A percentile compares a stretch with the other conserved stretches of the same genome.
phyloP scores from a whole-genome alignment of 2,329 filamentous ascomycete genomes.

The Apiospora pterosperma region DNA sequence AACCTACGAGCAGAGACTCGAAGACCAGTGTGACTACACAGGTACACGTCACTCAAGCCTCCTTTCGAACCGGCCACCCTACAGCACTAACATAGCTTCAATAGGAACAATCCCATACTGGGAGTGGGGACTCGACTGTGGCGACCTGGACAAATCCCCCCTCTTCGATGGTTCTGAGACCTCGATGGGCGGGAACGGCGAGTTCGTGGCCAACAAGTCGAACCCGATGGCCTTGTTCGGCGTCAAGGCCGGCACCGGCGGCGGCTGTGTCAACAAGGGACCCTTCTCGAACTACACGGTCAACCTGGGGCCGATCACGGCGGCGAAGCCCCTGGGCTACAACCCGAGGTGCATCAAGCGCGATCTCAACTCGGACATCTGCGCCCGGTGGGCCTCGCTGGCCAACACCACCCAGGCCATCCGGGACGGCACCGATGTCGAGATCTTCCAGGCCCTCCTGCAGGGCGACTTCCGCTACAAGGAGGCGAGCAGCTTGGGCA shows the following conservation, averaged over 20 bases:
- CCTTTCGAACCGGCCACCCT: conserved; percentile 8
- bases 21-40: conserved; percentile 31
- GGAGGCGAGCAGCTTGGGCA: conserved; percentile 20
- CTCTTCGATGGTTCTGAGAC: conserved; percentile 43
- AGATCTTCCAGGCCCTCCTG: conserved; percentile 36
- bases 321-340: conserved; percentile 26
- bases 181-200: conserved; percentile 43
- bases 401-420: conserved; percentile 35
- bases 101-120: conserved; percentile 26
- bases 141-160: conserved; percentile 33
- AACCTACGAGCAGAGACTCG: conserved; percentile 31
- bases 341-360: conserved; percentile 41
- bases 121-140: conserved; percentile 37
- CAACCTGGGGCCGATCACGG: conserved; percentile 31
- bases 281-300: conserved; percentile 40
- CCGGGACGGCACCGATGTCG: conserved; percentile 29
- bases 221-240: conserved; percentile 16
- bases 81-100: not conserved
- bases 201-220: conserved; percentile 20
- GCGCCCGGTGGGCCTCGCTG: conserved; percentile 21
- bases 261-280: conserved; percentile 47
- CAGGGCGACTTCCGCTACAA: conserved; percentile 33
- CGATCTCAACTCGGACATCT: conserved; percentile 34
- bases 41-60: conserved; percentile 21
- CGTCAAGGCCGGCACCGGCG: conserved; percentile 44